Evolutionary conservation across 2,329 filamentous ascomycete genomes (phyloP).

Genomic region (Microascus cirrosus): DNA sequence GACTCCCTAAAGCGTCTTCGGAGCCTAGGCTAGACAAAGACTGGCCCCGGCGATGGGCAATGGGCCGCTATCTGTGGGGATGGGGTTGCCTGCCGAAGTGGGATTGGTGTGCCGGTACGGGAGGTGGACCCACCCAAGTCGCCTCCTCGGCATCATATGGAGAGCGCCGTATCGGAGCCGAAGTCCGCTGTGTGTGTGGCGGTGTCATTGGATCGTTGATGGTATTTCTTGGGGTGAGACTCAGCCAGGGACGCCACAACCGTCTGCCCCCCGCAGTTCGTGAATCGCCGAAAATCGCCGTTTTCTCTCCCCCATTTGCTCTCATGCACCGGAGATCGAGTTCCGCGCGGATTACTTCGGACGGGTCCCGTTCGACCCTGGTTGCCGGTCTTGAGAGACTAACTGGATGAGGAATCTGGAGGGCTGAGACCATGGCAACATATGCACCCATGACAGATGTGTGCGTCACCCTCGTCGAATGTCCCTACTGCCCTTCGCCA

Average conservation of each 20-base stretch:
- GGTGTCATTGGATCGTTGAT: background rate
- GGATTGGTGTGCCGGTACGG: background rate
- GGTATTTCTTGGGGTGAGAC: background rate
- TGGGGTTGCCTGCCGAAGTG: background rate
- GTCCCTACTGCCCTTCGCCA: background rate
- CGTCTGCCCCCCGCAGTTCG: background rate
- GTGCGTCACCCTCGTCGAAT: background rate
- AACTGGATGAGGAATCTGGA: background rate
- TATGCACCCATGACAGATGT: background rate
- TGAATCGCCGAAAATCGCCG: background rate
- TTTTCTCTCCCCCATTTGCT: background rate
- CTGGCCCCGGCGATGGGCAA: background rate
- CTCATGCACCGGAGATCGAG: background rate
- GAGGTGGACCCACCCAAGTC: background rate
- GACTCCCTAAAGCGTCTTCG: background rate
- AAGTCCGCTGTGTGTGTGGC: background rate
- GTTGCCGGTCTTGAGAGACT: background rate
- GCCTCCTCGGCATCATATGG: background rate
- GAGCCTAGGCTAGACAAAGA: background rate
- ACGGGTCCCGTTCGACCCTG: background rate
- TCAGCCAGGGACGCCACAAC: background rate
- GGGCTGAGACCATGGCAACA: no score
- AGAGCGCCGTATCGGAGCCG: background rate
- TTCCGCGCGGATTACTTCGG: background rate
- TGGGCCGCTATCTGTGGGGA: background rate